These are phyloP conservation scores for Phytophthora boehmeriae DNA, from an alignment of 352 stramenopile genomes.

Conservation along the genomic window DNA sequence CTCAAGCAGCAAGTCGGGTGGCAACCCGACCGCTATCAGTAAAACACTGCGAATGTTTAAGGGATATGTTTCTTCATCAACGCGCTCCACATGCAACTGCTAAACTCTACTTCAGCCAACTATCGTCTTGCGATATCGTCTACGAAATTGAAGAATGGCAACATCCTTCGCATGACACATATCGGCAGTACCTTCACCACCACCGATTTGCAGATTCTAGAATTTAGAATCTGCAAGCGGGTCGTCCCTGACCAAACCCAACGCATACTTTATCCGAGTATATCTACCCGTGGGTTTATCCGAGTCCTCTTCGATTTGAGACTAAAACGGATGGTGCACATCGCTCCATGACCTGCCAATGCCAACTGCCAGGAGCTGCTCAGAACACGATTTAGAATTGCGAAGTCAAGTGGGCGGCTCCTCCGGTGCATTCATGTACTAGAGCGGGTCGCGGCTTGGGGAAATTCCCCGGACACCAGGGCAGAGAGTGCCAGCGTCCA, in stretches of 20 bases:
- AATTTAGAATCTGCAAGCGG: no score
- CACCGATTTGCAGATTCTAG: no score
- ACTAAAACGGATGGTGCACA: slow-evolving; percentile 29
- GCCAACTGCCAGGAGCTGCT: background rate
- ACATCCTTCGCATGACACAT: no score
- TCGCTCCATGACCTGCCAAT: background rate
- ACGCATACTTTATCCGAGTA: no score
- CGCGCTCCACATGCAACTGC: slow-evolving; percentile 34
- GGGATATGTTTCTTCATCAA: slow-evolving; percentile 61
- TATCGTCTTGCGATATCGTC: no score
- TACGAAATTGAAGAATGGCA: slow-evolving; percentile 9
- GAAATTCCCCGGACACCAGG: slow-evolving; percentile 92
- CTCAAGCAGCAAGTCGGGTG: slow-evolving; percentile 66
- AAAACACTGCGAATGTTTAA: slow-evolving; percentile 87
- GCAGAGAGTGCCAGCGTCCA: slow-evolving; percentile 87
- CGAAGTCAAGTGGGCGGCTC: slow-evolving; percentile 80
- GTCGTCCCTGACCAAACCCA: no score
- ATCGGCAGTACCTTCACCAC: no score
- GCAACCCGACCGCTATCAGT: slow-evolving; percentile 71
- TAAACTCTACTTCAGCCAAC: background rate
- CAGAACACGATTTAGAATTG: slow-evolving; percentile 93
- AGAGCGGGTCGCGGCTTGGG: slow-evolving; percentile 64
- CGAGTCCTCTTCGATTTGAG: background rate
- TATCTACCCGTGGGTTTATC: no score
- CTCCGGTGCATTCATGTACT: slow-evolving; percentile 14